Conservation (phyloP, 176 grass and related monocot genomes). For the Oryza glaberrima region DNA sequence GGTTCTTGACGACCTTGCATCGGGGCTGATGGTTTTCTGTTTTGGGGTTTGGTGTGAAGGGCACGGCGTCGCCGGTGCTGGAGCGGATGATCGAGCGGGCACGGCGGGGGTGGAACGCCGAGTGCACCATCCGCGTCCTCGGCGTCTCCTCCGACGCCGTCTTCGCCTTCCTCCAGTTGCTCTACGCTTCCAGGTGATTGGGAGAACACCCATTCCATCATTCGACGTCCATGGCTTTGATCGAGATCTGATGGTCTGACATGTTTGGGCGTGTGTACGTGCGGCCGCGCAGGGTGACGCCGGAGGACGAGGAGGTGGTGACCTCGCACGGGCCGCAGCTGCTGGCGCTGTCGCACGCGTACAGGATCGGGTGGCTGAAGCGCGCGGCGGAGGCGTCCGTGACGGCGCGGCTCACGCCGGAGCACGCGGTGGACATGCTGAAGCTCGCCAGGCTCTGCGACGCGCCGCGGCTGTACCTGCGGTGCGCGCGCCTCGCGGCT, state of each 20-base stretch:
- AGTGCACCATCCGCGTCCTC: constrained; percentile 56
- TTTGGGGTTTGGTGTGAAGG: constrained; percentile 27
- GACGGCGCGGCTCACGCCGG: constrained; percentile 56
- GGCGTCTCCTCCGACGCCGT: constrained; percentile 67
- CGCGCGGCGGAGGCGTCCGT: constrained; percentile 51
- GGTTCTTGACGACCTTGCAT: not conserved
- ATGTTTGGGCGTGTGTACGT: not conserved
- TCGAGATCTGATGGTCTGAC: not conserved
- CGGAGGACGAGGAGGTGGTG: constrained; percentile 41
- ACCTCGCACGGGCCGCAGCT: constrained; percentile 61
- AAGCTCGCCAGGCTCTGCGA: constrained; percentile 86
- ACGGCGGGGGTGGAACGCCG: constrained; percentile 35
- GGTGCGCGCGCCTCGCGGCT: constrained; percentile 62
- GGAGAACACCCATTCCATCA: no score
- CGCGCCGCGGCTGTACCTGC: constrained; percentile 64
- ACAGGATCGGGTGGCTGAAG: constrained; percentile 83
- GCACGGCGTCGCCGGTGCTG: constrained; percentile 74
- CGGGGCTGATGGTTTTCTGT: not conserved
- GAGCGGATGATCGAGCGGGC: constrained; percentile 65
- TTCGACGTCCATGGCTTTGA: not conserved
- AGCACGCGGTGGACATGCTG: constrained; percentile 66
- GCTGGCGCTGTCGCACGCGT: constrained; percentile 82
- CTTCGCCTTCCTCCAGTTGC: constrained; percentile 68
- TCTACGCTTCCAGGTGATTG: constrained; percentile 60
- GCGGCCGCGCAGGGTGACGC: not conserved